These are phyloP conservation scores for Trametes gibbosa DNA, from an alignment of 768 basidiomycete genomes.

Conservation along the genomic window DNA sequence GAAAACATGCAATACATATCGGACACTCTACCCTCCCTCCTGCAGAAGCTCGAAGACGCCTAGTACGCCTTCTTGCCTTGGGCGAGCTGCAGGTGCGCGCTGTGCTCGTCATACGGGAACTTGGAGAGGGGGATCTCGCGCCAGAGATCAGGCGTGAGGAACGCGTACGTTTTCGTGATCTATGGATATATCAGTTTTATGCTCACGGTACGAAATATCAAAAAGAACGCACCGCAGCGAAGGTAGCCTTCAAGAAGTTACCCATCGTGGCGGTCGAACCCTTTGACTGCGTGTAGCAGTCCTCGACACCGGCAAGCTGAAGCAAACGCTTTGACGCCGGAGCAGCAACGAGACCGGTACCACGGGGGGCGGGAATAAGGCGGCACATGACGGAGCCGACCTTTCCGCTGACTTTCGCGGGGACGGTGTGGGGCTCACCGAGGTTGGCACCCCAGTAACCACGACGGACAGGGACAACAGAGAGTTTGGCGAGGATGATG, in stretches of 20 bases:
- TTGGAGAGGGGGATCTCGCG: constrained; percentile 88
- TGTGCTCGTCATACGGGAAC: constrained; percentile 94
- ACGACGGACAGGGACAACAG: constrained; percentile 95
- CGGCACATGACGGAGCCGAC: constrained; percentile 99
- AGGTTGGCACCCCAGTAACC: constrained; percentile 99
- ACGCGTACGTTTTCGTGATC: constrained; percentile 98
- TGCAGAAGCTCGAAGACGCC: constrained; percentile 18
- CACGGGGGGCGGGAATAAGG: constrained; percentile 96
- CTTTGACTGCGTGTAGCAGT: constrained; percentile 96
- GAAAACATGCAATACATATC: constrained; percentile 19
- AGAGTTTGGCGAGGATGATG: constrained; percentile 97
- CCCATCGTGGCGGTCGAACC: constrained; percentile 99
- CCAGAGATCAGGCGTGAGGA: constrained; percentile 99
- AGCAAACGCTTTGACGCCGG: constrained; percentile 95
- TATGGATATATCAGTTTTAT: constrained; percentile 25
- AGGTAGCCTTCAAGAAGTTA: constrained; percentile 98
- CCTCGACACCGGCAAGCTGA: constrained; percentile 96
- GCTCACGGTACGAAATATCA: background rate
- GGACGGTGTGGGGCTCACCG: constrained; percentile 98
- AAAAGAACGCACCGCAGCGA: constrained; percentile 61
- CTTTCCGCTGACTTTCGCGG: constrained; percentile 97
- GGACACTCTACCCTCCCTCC: constrained; percentile 12
- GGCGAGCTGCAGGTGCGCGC: constrained; percentile 83
- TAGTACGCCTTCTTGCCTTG: constrained; percentile 75
- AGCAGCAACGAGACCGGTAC: constrained; percentile 99